Conservation (phyloP, 2,329 filamentous ascomycete genomes). For the Furcasterigmium sp. region DNA sequence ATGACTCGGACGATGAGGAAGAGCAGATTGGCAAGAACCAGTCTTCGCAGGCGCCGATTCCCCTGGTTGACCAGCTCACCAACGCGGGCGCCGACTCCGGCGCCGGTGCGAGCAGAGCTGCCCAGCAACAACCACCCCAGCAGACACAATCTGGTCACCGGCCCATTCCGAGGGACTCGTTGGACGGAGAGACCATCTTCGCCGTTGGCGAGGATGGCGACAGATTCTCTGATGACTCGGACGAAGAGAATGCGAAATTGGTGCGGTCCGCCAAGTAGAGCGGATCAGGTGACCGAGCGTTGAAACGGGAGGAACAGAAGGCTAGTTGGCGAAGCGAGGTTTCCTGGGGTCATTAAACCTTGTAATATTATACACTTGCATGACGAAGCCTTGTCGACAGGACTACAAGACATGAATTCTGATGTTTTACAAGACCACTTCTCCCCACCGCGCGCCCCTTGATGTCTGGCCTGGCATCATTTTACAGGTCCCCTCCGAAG, state of each 20-base stretch:
- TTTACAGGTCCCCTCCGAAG: conserved; percentile 69
- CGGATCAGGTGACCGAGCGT: too few relatives aligned
- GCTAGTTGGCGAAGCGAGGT: too few relatives aligned
- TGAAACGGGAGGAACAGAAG: too few relatives aligned
- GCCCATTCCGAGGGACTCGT: conserved; percentile 45
- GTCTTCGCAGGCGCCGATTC: background rate
- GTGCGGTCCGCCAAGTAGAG: conserved; percentile 22
- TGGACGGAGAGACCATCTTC: conserved; percentile 92
- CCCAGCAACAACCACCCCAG: conserved; percentile 13
- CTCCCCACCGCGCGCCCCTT: background rate
- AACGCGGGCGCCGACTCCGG: conserved; percentile 1
- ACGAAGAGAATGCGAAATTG: conserved; percentile 54
- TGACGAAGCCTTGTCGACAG: background rate
- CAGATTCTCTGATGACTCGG: conserved; percentile 74
- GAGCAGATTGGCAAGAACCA: conserved; percentile 37
- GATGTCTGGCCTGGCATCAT: too few relatives aligned
- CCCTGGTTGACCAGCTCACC: background rate
- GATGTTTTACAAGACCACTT: background rate
- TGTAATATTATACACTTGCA: background rate
- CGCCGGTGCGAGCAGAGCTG: too few relatives aligned
- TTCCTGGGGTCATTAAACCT: background rate
- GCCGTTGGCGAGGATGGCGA: conserved; percentile 83
- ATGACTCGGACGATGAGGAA: conserved; percentile 58
- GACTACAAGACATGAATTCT: background rate
- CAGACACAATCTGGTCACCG: conserved; percentile 8